Base-by-base conservation (phyloP, 495 filamentous ascomycete genomes). In the Hyaloscypha finlandica region DNA sequence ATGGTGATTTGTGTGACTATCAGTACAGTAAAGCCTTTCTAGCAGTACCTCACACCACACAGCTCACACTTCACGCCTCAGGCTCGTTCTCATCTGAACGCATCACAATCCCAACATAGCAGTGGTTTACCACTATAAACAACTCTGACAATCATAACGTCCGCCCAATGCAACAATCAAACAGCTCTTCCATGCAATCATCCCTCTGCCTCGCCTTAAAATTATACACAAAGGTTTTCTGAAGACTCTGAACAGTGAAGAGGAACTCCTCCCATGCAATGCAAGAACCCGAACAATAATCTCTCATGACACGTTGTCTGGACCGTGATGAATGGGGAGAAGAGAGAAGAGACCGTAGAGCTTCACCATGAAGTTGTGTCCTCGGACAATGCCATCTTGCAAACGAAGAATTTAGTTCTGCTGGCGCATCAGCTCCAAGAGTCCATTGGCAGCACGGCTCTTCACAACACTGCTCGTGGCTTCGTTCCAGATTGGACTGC, bases 401-500 rank as follows among this genome's bases (percentile, higher is more conserved):
- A n/a, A 59, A 37, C n/a, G 29, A 37, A 54, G n/a, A 32, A 6
- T 29, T 69, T 25, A 68, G 11, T 48, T 19, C 33, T 52, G n/a
- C 11, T 64, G 59, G 8, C 48, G 33, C 59, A 59, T 70, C 51
- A 74, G 32, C 48, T 66, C 69, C 56, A 74, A 62, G 20, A 74
- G 39, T 6, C 64, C 71, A 68, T 71, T 63, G 25, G 61, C 69
- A 20, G 71, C 69, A 33, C 64, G 22, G 12, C 61, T 58, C 57
- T 66, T 67, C 6, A 69, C 51, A 37, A 65, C 65, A 62, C 68
- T 68, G 31, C 68, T 68, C 37, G 59, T 71, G n/a, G 71, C 53
- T 11, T 71, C 71, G 9, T 29, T 45, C 8, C 42, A 48, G 11
- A 48, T 37, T 8, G 55, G 39, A 29, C 48, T 65, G 1, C 42